A percentile compares a stretch with the other conserved stretches of the same genome.
These are phyloP conservation scores for Talaromyces wortmannii DNA, from an alignment of 495 filamentous ascomycete species.

Conservation along the genomic window DNA sequence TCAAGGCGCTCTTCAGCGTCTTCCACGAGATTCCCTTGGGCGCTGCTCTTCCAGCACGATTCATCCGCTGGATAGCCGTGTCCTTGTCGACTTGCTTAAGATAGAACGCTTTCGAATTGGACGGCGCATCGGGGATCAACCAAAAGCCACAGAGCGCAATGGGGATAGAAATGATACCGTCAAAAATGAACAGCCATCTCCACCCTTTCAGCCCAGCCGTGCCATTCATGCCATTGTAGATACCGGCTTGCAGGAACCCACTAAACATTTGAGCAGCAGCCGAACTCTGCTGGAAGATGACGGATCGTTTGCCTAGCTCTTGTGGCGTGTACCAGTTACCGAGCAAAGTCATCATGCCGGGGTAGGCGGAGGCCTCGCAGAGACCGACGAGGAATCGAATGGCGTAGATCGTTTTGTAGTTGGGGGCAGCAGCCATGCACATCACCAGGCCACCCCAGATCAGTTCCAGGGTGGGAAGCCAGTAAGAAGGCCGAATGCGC, in stretches of 20 bases:
- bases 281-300: neutral
- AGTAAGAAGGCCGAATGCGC: slow-evolving; percentile 39
- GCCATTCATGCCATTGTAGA: neutral
- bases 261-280: neutral
- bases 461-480: slow-evolving; percentile 41
- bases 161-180: neutral
- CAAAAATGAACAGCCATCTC: neutral
- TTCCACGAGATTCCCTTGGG: neutral
- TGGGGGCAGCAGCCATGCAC: slow-evolving; percentile 6
- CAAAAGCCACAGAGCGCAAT: neutral
- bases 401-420: neutral
- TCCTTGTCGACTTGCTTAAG: neutral
- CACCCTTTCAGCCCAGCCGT: neutral
- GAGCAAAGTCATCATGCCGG: neutral
- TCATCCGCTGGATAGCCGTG: neutral
- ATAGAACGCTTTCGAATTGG: neutral
- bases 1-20: neutral
- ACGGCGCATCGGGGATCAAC: neutral
- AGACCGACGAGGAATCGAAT: neutral
- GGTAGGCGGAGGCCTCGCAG: neutral
- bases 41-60: neutral
- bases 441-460: slow-evolving; percentile 17
- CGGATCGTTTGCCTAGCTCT: neutral
- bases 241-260: neutral
- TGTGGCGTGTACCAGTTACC: neutral